These are phyloP conservation scores for Metschnikowia shivogae DNA, from an alignment of 805 yeast genomes.

Conservation along the genomic window DNA sequence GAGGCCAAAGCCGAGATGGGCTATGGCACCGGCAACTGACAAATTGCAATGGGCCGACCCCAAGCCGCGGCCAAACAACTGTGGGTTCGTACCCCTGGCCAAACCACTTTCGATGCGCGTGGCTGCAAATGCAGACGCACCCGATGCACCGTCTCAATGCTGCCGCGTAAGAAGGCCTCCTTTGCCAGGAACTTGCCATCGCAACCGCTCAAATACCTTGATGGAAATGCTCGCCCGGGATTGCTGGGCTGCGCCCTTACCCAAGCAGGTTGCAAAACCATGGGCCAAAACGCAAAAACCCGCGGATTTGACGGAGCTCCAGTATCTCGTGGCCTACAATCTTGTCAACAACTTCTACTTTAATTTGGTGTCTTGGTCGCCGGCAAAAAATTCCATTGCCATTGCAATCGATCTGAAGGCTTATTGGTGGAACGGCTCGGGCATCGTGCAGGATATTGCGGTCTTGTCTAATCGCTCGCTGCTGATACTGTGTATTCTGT, in stretches of 20 bases:
- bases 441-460: constrained; percentile 41
- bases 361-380: constrained; percentile 72
- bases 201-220: background rate
- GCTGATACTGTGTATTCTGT: constrained; percentile 54
- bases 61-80: too few relatives aligned
- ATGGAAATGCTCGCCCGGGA: background rate
- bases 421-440: constrained; percentile 58
- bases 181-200: background rate
- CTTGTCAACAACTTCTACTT: constrained; percentile 75
- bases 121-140: constrained; percentile 2
- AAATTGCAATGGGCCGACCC: too few relatives aligned
- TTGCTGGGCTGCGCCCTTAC: background rate
- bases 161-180: constrained; percentile 1
- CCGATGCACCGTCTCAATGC: background rate
- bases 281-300: background rate
- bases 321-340: constrained; percentile 26
- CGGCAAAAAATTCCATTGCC: constrained; percentile 44
- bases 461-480: constrained; percentile 18
- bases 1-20: background rate
- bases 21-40: too few relatives aligned
- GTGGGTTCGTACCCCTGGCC: too few relatives aligned
- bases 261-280: too few relatives aligned
- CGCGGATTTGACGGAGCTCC: constrained; percentile 13
- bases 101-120: background rate
- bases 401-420: constrained; percentile 62